Percentiles rank a stretch among this genome's conserved stretches.
Evolutionary conservation across 2,329 filamentous ascomycete species (phyloP).

Genomic region (Pseudovirgaria hyperparasitica): DNA sequence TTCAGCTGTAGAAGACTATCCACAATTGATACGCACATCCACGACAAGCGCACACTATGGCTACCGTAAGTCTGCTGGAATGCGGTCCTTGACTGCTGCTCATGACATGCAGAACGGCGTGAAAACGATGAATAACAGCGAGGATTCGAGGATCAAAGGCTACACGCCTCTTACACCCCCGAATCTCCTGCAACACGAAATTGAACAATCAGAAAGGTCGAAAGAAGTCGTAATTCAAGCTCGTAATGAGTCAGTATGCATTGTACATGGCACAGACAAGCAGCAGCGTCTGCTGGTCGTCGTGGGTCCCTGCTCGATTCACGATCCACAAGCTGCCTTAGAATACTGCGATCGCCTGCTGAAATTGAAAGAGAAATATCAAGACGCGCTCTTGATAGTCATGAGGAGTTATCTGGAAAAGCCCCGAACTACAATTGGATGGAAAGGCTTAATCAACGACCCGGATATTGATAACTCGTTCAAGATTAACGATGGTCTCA

Average conservation of each 20-base stretch:
- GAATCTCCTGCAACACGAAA: constrained; percentile 90
- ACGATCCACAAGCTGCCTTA: constrained; percentile 80
- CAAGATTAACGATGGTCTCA: constrained; percentile 96
- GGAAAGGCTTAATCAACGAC: constrained; percentile 98
- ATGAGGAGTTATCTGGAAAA: constrained; percentile 99
- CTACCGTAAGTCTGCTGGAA: constrained; percentile 4
- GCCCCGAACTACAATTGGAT: constrained; percentile 91
- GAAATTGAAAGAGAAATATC: constrained; percentile 73
- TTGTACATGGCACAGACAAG: constrained; percentile 47
- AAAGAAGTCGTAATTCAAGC: constrained; percentile 45
- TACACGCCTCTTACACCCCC: constrained; percentile 90
- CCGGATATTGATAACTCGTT: constrained; percentile 97
- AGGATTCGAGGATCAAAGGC: constrained; percentile 51
- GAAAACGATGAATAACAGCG: constrained; percentile 34
- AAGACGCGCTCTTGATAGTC: constrained; percentile 80
- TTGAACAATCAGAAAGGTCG: constrained; percentile 43
- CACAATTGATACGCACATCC: too few species aligned
- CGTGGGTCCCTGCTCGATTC: constrained; percentile 92
- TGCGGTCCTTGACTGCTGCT: constrained; percentile 7
- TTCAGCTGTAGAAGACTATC: constrained; percentile 3
- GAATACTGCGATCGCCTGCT: constrained; percentile 84
- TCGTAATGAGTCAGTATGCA: constrained; percentile 46
- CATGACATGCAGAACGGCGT: constrained; percentile 31
- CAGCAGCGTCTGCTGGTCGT: constrained; percentile 58
- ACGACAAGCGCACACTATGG: constrained; percentile 1